Conservation (phyloP, 495 filamentous ascomycete species). For the Tuber magnatum region DNA sequence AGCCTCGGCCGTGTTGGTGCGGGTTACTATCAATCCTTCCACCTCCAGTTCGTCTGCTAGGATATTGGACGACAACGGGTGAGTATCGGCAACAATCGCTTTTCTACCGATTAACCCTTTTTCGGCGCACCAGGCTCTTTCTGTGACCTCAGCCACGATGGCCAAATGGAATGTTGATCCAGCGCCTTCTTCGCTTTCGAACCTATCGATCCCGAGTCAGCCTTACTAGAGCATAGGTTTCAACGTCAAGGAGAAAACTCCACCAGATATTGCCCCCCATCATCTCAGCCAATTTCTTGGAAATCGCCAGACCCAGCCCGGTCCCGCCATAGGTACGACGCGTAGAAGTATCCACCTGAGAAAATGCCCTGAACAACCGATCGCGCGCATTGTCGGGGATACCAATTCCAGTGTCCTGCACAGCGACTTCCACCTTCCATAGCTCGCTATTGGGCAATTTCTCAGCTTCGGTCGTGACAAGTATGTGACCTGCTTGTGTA, state of each 20-base stretch:
- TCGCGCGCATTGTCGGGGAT: conserved; percentile 37
- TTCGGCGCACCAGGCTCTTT: conserved; percentile 28
- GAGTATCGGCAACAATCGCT: conserved; percentile 37
- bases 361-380: conserved; percentile 38
- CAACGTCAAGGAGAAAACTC: background rate
- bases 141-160: conserved; percentile 32
- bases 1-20: conserved; percentile 23
- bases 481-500: conserved; percentile 58
- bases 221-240: background rate
- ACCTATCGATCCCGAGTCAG: conserved; percentile 29
- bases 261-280: conserved; percentile 42
- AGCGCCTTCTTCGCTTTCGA: conserved; percentile 38
- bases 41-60: conserved; percentile 39
- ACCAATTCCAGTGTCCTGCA: conserved; percentile 40
- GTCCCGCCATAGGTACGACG: conserved; percentile 40
- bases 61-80: conserved; percentile 39
- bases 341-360: conserved; percentile 40
- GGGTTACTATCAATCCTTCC: conserved; percentile 32
- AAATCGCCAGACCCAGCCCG: conserved; percentile 38
- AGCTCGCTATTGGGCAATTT: conserved; percentile 25
- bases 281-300: conserved; percentile 41
- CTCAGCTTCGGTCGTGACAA: conserved; percentile 36
- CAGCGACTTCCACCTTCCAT: conserved; percentile 35
- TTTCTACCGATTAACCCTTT: conserved; percentile 34
- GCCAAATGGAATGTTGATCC: conserved; percentile 39